A percentile compares a stretch with the other conserved stretches of the same genome.
Conservation (phyloP, 345 rosid species). For the Psidium friedrichsthalianum region DNA sequence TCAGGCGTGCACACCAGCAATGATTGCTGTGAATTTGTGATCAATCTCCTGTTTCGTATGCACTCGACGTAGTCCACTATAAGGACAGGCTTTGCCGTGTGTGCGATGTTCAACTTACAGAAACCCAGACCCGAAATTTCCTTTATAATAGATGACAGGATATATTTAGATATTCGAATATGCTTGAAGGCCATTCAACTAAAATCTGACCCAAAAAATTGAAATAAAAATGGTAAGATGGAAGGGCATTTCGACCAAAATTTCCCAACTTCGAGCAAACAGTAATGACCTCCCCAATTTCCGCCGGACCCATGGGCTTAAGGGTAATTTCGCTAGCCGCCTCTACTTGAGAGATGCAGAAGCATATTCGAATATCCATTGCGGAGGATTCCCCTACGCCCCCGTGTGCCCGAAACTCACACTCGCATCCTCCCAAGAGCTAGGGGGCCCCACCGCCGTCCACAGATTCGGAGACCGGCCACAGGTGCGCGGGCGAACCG, state of each 20-base stretch:
- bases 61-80: not conserved
- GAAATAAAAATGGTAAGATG: not conserved
- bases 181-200: not conserved
- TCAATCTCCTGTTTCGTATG: no score
- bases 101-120: not conserved
- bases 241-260: not conserved
- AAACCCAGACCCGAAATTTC: not conserved
- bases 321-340: not conserved
- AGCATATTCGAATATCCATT: constrained; percentile 42
- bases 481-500: not conserved
- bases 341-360: not conserved
- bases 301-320: not conserved
- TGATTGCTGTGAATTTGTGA: not conserved
- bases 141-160: not conserved
- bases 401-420: not conserved
- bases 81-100: not conserved
- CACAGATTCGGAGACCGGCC: not conserved
- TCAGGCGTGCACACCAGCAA: not conserved
- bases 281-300: not conserved
- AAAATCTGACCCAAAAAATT: not conserved
- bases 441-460: not conserved
- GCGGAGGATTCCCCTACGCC: constrained; percentile 11
- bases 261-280: not conserved
- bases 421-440: not conserved
- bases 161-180: not conserved